phyloP scores from a whole-genome alignment of 2,329 filamentous ascomycete genomes.

The Fusarium sp. region DNA sequence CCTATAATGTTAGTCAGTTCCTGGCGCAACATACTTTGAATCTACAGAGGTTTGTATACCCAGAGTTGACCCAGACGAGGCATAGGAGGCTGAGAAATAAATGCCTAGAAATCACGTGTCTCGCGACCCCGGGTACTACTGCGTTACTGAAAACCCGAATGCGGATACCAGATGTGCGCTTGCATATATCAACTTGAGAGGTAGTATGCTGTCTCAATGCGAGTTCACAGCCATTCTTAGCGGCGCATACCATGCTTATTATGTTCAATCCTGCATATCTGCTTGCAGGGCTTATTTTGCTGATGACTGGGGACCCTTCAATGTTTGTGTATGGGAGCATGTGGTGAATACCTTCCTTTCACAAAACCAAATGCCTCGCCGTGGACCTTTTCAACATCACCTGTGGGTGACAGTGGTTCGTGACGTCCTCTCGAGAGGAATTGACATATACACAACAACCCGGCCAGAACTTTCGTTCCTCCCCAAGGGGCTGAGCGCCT shows the following conservation, averaged over 20 bases:
- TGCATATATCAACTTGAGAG: background rate
- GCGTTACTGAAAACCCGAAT: no score
- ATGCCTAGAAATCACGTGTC: background rate
- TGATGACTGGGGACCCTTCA: background rate
- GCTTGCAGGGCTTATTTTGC: background rate
- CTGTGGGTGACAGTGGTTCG: background rate
- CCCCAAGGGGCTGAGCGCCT: background rate
- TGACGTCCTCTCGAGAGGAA: background rate
- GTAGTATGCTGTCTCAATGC: background rate
- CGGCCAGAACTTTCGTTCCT: background rate
- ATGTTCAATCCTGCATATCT: background rate
- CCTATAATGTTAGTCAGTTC: background rate
- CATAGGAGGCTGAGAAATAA: background rate
- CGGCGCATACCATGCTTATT: accelerated
- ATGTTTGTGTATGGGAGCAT: background rate
- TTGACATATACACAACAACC: background rate
- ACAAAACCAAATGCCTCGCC: no score
- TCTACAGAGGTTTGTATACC: background rate
- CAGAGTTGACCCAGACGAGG: background rate
- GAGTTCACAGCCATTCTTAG: background rate
- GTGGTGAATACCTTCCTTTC: background rate
- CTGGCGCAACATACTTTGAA: background rate
- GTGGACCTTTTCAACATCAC: no score
- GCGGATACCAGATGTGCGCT: background rate
- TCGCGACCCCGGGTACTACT: background rate